phyloP scores from a whole-genome alignment of 257 asterid genomes.

The Solanum bukasovii region DNA sequence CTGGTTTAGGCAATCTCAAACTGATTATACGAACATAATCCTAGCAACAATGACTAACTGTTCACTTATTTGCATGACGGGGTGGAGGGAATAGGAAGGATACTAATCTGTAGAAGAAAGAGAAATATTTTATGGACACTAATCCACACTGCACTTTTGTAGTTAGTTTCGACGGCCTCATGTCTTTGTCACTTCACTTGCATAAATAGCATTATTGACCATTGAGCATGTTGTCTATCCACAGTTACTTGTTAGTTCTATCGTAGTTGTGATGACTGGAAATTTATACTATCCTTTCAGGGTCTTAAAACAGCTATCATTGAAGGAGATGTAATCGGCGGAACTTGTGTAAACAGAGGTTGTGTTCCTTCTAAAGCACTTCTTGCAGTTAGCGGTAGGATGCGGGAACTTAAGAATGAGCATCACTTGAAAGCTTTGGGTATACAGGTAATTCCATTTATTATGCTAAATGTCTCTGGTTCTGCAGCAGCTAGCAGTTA shows the following conservation, averaged over 20 bases:
- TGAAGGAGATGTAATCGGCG: conserved; percentile 88
- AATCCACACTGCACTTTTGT: neutral
- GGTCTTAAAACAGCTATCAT: conserved; percentile 84
- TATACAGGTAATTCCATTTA: conserved; percentile 50
- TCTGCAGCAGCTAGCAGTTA: neutral
- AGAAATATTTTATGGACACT: neutral
- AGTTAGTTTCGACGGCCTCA: neutral
- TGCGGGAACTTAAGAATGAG: conserved; percentile 81
- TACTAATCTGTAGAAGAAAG: neutral
- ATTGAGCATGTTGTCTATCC: neutral
- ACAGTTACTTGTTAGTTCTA: neutral
- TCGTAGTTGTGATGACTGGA: neutral
- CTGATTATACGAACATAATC: neutral
- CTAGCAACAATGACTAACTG: neutral
- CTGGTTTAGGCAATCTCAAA: neutral
- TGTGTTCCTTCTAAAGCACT: conserved; percentile 93
- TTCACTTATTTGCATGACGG: neutral
- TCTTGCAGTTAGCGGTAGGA: conserved; percentile 82
- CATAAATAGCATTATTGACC: neutral
- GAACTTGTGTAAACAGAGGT: conserved; percentile 89
- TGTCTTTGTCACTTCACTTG: neutral
- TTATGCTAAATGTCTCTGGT: neutral
- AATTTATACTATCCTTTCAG: conserved; percentile 15
- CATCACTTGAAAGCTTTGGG: conserved; percentile 83
- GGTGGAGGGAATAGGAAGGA: neutral